Percentiles rank a stretch among this genome's conserved stretches.
phyloP scores from a whole-genome alignment of 768 basidiomycete species.

The Tricholoma bakamatsutake region DNA sequence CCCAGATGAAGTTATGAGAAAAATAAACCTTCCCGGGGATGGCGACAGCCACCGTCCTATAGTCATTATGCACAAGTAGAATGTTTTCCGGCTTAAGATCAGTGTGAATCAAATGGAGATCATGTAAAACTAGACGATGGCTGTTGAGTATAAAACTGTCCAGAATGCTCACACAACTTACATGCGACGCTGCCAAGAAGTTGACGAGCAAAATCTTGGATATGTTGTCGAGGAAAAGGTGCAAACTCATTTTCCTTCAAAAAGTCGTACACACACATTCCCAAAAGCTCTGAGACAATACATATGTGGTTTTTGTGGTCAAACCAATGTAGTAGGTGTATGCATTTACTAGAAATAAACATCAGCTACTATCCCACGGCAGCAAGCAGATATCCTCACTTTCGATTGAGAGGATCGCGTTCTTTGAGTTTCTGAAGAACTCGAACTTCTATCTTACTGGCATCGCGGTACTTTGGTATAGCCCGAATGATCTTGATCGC shows the following conservation, averaged over 20 bases:
- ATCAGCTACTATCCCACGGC: conserved; percentile 13
- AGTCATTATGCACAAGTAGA: conserved; percentile 83
- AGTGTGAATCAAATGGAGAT: conserved; percentile 89
- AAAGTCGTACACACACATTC: conserved; percentile 98
- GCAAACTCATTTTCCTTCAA: conserved; percentile 96
- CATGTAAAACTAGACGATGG: conserved; percentile 69
- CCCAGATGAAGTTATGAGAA: conserved; percentile 1
- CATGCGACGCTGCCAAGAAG: conserved; percentile 91
- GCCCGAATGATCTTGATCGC: conserved; percentile 99
- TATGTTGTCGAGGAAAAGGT: conserved; percentile 94
- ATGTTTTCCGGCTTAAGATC: conserved; percentile 99
- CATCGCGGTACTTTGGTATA: conserved; percentile 98
- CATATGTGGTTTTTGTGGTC: conserved; percentile 98
- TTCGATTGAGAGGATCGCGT: conserved; percentile 79
- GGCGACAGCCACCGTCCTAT: conserved; percentile 51
- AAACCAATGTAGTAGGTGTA: conserved; percentile 91
- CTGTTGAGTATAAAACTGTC: not conserved
- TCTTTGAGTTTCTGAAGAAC: conserved; percentile 89
- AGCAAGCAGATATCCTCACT: conserved; percentile 49
- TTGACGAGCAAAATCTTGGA: conserved; percentile 92
- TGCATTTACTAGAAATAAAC: conserved; percentile 75
- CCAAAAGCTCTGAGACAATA: conserved; percentile 90
- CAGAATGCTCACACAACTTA: conserved; percentile 37
- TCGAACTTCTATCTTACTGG: conserved; percentile 95
- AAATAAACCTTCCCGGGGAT: conserved; percentile 58